A percentile compares a stretch with the other conserved stretches of the same genome.
Evolutionary conservation across 2,329 filamentous ascomycete genomes (phyloP).

Genomic region (Ophiocordyceps unilateralis): DNA sequence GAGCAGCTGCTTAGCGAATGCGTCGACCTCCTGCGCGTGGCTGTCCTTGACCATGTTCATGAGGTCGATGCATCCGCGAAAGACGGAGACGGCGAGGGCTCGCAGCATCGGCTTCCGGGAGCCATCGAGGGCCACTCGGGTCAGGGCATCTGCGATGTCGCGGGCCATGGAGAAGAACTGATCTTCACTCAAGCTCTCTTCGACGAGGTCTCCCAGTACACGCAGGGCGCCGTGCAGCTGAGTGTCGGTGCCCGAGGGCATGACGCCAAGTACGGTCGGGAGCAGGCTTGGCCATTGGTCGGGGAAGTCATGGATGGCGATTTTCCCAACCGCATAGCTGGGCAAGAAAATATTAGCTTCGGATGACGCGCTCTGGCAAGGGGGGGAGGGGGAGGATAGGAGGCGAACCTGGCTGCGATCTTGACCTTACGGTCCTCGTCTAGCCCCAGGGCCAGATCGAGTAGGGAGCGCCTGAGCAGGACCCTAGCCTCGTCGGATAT

Average conservation of each 20-base stretch:
- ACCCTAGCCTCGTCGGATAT: slow-evolving; percentile 59
- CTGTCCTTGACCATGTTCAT: slow-evolving; percentile 95
- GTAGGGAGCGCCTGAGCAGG: slow-evolving; percentile 53
- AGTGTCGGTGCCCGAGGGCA: slow-evolving; percentile 56
- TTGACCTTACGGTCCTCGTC: slow-evolving; percentile 76
- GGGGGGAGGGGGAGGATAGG: neutral
- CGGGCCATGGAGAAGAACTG: slow-evolving; percentile 86
- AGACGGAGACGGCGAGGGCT: slow-evolving; percentile 76
- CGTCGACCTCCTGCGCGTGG: slow-evolving; percentile 69
- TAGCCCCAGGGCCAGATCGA: slow-evolving; percentile 58
- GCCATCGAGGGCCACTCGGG: slow-evolving; percentile 63
- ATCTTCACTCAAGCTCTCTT: slow-evolving; percentile 82
- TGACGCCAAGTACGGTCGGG: slow-evolving; percentile 59
- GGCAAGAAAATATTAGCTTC: neutral
- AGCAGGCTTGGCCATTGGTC: slow-evolving; percentile 88
- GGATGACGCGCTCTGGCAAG: neutral
- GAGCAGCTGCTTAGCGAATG: slow-evolving; percentile 76
- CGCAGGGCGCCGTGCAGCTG: slow-evolving; percentile 81
- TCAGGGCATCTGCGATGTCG: slow-evolving; percentile 70
- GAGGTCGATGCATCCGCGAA: slow-evolving; percentile 82
- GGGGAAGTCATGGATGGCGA: slow-evolving; percentile 83
- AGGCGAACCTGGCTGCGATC: slow-evolving; percentile 60
- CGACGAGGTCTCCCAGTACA: slow-evolving; percentile 76
- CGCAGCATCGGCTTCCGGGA: slow-evolving; percentile 58
- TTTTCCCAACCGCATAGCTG: slow-evolving; percentile 71